Conservation (phyloP, 805 yeast species). For the Wickerhamiella shivajii region DNA sequence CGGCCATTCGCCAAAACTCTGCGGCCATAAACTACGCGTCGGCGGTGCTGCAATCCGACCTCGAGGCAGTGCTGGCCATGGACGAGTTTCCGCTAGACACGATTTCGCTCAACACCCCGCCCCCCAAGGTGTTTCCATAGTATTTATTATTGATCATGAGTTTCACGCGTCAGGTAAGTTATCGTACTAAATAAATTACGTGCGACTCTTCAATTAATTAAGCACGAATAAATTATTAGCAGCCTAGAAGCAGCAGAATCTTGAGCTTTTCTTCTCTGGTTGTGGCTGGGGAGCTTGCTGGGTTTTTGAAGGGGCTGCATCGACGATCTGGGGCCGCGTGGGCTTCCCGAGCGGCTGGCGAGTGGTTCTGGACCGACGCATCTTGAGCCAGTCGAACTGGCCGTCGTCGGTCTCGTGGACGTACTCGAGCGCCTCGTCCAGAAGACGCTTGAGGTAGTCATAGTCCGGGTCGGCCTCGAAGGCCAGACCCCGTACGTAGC, state of each 20-base stretch:
- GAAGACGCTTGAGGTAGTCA: constrained; percentile 62
- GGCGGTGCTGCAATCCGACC: too few species aligned
- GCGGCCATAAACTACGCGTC: too few species aligned
- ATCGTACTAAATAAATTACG: background rate
- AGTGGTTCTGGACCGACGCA: constrained; percentile 4
- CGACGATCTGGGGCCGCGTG: constrained; percentile 8
- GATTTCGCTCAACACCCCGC: too few species aligned
- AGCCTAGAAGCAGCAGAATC: constrained; percentile 8
- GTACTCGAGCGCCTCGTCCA: constrained; percentile 64
- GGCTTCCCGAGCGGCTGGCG: constrained; percentile 7
- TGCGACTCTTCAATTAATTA: too few species aligned
- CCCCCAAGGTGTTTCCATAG: too few species aligned
- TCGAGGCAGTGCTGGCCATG: too few species aligned
- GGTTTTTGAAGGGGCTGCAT: constrained; percentile 3
- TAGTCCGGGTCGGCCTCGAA: constrained; percentile 94
- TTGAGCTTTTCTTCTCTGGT: background rate
- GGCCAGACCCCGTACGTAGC: constrained; percentile 71
- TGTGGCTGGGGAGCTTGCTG: constrained; percentile 2
- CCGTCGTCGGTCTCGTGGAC: constrained; percentile 65
- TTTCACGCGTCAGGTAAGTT: background rate
- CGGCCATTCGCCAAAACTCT: too few species aligned
- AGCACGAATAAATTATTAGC: too few species aligned
- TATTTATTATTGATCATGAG: background rate
- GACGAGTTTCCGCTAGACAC: too few species aligned
- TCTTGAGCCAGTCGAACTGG: constrained; percentile 93